phyloP scores from a whole-genome alignment of 1,139 yeast genomes.

The Chernovozyma aurita region DNA sequence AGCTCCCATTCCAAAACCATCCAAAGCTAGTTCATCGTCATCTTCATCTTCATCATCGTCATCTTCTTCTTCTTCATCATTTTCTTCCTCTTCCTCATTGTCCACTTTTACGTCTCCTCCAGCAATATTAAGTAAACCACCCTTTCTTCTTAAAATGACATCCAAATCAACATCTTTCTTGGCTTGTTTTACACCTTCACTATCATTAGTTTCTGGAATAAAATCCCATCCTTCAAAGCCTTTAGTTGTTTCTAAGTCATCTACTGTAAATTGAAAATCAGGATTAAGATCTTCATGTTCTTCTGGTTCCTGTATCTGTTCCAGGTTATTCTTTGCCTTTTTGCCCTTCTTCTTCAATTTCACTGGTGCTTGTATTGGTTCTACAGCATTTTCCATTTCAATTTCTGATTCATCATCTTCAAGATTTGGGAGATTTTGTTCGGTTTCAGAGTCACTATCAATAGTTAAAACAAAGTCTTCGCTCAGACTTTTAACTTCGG shows the following conservation, averaged over 20 bases:
- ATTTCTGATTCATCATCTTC: slow-evolving; percentile 46
- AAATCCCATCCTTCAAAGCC: slow-evolving; percentile 83
- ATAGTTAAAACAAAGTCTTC: slow-evolving; percentile 29
- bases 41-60: slow-evolving; percentile 19
- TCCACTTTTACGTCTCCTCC: slow-evolving; percentile 27
- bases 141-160: slow-evolving; percentile 75
- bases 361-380: slow-evolving; percentile 9
- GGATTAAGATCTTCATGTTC: slow-evolving; percentile 59
- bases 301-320: slow-evolving; percentile 26
- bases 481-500: not conserved
- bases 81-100: slow-evolving; percentile 19
- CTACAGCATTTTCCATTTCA: slow-evolving; percentile 21
- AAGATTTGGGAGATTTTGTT: slow-evolving; percentile 51
- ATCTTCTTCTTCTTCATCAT: slow-evolving; percentile 22
- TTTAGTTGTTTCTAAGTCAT: slow-evolving; percentile 46
- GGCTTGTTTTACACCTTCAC: slow-evolving; percentile 8
- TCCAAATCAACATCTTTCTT: slow-evolving; percentile 80
- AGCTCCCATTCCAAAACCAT: slow-evolving; percentile 73
- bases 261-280: slow-evolving; percentile 63
- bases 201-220: slow-evolving; percentile 36
- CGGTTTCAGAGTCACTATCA: slow-evolving; percentile 68
- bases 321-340: slow-evolving; percentile 17
- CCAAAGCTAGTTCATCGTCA: slow-evolving; percentile 59
- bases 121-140: slow-evolving; percentile 61
- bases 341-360: slow-evolving; percentile 21